Evolutionary conservation across 192 early-diverging fungal species (phyloP), one percentile per base, ranked within the genome.

Genomic region (Backusella circina): DNA sequence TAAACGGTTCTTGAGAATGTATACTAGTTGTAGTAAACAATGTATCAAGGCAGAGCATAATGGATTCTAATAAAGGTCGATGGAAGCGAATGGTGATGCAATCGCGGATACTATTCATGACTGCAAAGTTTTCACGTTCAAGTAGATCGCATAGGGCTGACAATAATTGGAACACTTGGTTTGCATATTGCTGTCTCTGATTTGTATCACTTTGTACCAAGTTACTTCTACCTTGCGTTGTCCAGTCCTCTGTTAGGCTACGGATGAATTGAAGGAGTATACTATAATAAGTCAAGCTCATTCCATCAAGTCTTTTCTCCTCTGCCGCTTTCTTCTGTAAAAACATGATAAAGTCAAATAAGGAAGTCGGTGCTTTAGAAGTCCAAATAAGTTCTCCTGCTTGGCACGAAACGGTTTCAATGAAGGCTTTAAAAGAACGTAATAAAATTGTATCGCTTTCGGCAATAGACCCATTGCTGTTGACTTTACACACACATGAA

Each of bases 1-100:
- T 16, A 37, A 54, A 38, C 35, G 26, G 5, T 5, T 33, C n/a
- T 26, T 16, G 1, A 44, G 57, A 26, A 36, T 44, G 67, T 35
- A 12, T 8, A 30, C 61, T 41, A 3, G 54, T 12, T 8, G 69
- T 51, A 21, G 69, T 61, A 32, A 41, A 50, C 18, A 81, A n/a
- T n/a, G 70, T 80, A 21, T 77, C 79, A 30, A 84, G 50, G 47
- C 76, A 84, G n/a, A 84, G 72, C 36, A 80, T 50, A 3, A 81
- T 47, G 15, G 82, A 66, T 67, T 84, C 76, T 16, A 84, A 71
- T 12, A 84, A 51, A 35, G 82, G 79, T 32, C 76, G 68, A 61
- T 81, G 80, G 72, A 70, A 81, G 6, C 74, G 31, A 21, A 74
- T 74, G 5, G 69, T 23, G 18, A 67, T 65, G 21, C 35, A 18